Evolutionary conservation across 2,329 filamentous ascomycete genomes (phyloP).

Genomic region (Fusarium staphyleae): DNA sequence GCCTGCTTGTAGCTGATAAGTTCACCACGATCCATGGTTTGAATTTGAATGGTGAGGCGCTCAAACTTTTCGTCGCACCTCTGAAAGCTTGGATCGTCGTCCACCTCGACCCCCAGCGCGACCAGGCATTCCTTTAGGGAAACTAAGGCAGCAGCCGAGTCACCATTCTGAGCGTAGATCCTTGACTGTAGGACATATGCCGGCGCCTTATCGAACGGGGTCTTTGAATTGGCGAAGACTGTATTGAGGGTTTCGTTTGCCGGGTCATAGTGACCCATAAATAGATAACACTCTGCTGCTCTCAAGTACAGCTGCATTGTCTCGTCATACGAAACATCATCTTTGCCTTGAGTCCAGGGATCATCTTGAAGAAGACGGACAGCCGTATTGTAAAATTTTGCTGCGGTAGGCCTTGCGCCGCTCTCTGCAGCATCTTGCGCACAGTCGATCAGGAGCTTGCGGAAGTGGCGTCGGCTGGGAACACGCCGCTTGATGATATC

Average conservation of each 20-base stretch:
- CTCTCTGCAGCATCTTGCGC: slow-evolving; percentile 81
- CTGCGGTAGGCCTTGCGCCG: slow-evolving; percentile 80
- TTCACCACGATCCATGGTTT: slow-evolving; percentile 59
- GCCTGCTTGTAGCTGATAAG: slow-evolving; percentile 53
- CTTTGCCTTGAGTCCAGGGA: slow-evolving; percentile 73
- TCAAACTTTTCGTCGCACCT: slow-evolving; percentile 80
- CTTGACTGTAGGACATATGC: slow-evolving; percentile 85
- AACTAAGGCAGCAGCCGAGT: slow-evolving; percentile 72
- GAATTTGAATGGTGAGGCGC: slow-evolving; percentile 65
- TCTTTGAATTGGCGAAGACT: slow-evolving; percentile 74
- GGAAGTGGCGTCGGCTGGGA: slow-evolving; percentile 67
- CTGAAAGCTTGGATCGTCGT: slow-evolving; percentile 72
- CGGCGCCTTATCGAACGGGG: slow-evolving; percentile 79
- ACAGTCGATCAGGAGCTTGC: slow-evolving; percentile 79
- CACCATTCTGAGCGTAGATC: slow-evolving; percentile 76
- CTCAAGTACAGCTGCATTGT: slow-evolving; percentile 81
- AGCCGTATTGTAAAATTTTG: slow-evolving; percentile 81
- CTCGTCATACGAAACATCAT: slow-evolving; percentile 85
- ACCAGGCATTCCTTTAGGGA: slow-evolving; percentile 74
- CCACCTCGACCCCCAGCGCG: slow-evolving; percentile 72
- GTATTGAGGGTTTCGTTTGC: slow-evolving; percentile 73
- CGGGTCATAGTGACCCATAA: slow-evolving; percentile 73
- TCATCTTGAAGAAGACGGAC: slow-evolving; percentile 79
- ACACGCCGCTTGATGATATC: slow-evolving; percentile 76
- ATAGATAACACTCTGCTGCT: slow-evolving; percentile 83